Base-by-base conservation (phyloP, 176 grass and related monocot genomes). In the Phragmites australis region DNA sequence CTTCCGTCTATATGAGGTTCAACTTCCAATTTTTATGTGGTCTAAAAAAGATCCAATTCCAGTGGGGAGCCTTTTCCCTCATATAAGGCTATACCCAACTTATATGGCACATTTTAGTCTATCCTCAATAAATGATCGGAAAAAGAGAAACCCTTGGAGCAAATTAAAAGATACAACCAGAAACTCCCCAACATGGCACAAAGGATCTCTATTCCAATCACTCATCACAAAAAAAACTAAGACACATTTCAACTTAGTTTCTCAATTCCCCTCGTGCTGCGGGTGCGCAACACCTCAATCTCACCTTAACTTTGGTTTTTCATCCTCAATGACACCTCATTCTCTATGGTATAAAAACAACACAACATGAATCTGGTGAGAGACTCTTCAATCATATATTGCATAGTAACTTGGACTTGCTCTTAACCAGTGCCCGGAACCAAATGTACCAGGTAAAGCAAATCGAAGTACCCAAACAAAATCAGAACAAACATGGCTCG, bases 151-250 rank as follows among this genome's bases (percentile, higher is more conserved):
- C 13, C 9, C 0, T 2, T 74, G 19, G 11, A 55, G 31, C 2
- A 83, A 75, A 22, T 79, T 52, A 19, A 59, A 74, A 67, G 60
- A 61, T 51, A 27, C 6, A 50, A 40, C 64, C n/a, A 78, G n/a
- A 76, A 70, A 17, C 32, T 37, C 44, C 6, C 58, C 51, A 15
- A 73, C 57, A 72, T 78, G 9, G 9, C 21, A 63, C 6, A 70
- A 26, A 78, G 21, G 17, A 66, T 66, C 0, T 46, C 11, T 25
- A 32, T 55, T 17, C n/a, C n/a, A n/a, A n/a, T n/a, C n/a, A n/a
- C n/a, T n/a, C n/a, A n/a, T n/a, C n/a, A n/a, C n/a, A n/a, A n/a
- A n/a, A n/a, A n/a, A n/a, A n/a, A n/a, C n/a, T n/a, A n/a, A n/a
- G n/a, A n/a, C n/a, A n/a, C n/a, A n/a, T n/a, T n/a, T n/a, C n/a